phyloP scores from a whole-genome alignment of 306 rosid genomes.

The Begonia peltatifolia region DNA sequence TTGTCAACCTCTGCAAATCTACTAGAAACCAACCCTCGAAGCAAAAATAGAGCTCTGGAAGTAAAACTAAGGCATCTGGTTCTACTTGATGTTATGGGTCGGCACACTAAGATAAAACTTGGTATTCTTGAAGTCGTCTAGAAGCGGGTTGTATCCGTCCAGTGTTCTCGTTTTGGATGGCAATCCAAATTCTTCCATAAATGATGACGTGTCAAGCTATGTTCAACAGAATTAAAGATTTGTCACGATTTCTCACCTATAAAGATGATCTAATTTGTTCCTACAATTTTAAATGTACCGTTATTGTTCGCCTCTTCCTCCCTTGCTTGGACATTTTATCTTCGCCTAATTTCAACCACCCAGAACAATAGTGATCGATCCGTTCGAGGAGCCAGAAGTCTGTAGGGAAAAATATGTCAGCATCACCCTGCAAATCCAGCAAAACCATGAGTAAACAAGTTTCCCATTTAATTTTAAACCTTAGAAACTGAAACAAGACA shows the following conservation, averaged over 20 bases:
- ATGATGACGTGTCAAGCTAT: constrained; percentile 88
- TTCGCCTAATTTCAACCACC: constrained; percentile 42
- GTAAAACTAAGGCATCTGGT: not conserved
- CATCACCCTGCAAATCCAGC: constrained; percentile 64
- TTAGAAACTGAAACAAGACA: too few relatives aligned
- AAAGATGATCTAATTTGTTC: not conserved
- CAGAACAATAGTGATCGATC: constrained; percentile 85
- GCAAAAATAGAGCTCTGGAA: not conserved
- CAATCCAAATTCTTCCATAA: constrained; percentile 96
- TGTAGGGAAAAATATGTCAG: constrained; percentile 89
- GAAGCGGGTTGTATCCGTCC: constrained; percentile 87
- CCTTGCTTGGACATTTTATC: constrained; percentile 48
- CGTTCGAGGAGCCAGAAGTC: constrained; percentile 80
- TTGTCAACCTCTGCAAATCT: not conserved
- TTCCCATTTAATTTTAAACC: too few relatives aligned
- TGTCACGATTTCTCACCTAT: not conserved
- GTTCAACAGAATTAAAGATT: constrained; percentile 5
- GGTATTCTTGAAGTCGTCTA: constrained; percentile 89
- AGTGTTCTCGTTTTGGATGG: constrained; percentile 76
- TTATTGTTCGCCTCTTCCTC: constrained; percentile 78
- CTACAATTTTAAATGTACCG: constrained; percentile 25
- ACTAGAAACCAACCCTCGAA: not conserved
- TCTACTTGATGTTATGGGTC: constrained; percentile 60
- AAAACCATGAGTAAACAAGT: not conserved
- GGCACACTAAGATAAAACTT: constrained; percentile 84